Percentiles rank a stretch among this genome's conserved stretches.
Conservation (phyloP, 106 monocot genomes). For the Ottelia alismoides region DNA sequence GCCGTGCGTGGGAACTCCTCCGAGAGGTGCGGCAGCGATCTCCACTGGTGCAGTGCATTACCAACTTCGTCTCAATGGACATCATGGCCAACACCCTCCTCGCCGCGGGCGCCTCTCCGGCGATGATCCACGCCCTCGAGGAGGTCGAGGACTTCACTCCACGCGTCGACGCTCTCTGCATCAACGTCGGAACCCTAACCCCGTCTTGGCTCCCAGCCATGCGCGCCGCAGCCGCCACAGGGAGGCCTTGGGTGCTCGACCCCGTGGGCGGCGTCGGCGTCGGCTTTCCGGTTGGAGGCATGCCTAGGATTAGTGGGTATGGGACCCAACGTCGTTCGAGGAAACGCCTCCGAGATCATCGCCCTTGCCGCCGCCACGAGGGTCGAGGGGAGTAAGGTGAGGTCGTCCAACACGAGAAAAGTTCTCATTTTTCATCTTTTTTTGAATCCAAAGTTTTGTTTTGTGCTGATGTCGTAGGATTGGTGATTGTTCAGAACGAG, state of each 20-base stretch:
- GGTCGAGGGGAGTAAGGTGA: conserved; percentile 17
- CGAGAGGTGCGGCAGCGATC: conserved; percentile 28
- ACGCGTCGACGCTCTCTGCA: conserved; percentile 35
- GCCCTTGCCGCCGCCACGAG: conserved; percentile 34
- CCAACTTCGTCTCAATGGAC: conserved; percentile 95
- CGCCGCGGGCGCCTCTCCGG: conserved; percentile 80
- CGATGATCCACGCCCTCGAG: conserved; percentile 67
- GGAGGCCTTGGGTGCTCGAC: conserved; percentile 83
- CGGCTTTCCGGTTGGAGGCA: conserved; percentile 58
- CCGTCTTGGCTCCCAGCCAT: conserved; percentile 66
- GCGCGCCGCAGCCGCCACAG: conserved; percentile 40
- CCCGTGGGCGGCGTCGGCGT: conserved; percentile 81
- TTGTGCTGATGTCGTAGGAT: no score
- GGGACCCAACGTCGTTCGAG: conserved; percentile 50
- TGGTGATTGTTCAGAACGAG: no score
- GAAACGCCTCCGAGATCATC: conserved; percentile 82
- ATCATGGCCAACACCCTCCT: conserved; percentile 77
- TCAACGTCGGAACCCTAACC: conserved; percentile 85
- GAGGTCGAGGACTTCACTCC: conserved; percentile 86
- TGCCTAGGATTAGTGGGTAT: conserved; percentile 32
- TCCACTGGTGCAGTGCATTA: conserved; percentile 84
- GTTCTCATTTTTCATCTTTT: no score
- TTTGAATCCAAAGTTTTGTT: no score
- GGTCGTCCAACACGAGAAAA: no score
- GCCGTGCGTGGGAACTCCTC: conserved; percentile 42